A percentile compares a stretch with the other conserved stretches of the same genome.
These are phyloP conservation scores for Pelargonium nanum DNA, from an alignment of 345 rosid species.

Conservation along the genomic window DNA sequence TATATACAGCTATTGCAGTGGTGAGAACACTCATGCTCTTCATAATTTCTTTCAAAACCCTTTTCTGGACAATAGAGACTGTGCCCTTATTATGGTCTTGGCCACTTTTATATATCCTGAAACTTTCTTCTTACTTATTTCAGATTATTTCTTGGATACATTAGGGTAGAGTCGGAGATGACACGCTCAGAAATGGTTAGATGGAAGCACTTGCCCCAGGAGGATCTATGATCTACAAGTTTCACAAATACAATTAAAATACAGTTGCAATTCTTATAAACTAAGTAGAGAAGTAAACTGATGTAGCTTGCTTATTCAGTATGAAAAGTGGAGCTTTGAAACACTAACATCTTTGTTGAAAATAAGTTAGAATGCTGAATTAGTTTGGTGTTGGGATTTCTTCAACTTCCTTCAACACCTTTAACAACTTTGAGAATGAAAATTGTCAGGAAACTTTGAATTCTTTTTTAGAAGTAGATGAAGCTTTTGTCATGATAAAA, in stretches of 20 bases:
- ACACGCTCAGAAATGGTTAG: no score
- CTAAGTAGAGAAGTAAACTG: not conserved
- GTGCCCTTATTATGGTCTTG: no score
- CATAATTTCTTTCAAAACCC: not conserved
- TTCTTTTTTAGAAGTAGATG: no score
- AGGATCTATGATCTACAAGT: not conserved
- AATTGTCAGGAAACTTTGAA: no score
- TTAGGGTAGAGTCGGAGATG: not conserved
- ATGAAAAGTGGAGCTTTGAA: not conserved
- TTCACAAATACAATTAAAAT: not conserved
- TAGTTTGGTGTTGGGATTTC: no score
- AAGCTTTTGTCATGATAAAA: not conserved
- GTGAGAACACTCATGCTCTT: slow-evolving; percentile 10
- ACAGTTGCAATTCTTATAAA: not conserved
- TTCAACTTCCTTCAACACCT: no score
- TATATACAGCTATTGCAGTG: slow-evolving; percentile 5
- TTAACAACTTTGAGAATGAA: no score
- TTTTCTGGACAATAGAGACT: no score
- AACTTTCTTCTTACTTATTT: not conserved
- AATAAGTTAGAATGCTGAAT: no score
- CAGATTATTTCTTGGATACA: not conserved
- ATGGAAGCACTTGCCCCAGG: not conserved
- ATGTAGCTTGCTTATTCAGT: not conserved
- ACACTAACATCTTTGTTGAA: not conserved
- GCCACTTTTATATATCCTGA: no score